Conservation (phyloP, 768 basidiomycete species). For the Suillus spraguei region DNA sequence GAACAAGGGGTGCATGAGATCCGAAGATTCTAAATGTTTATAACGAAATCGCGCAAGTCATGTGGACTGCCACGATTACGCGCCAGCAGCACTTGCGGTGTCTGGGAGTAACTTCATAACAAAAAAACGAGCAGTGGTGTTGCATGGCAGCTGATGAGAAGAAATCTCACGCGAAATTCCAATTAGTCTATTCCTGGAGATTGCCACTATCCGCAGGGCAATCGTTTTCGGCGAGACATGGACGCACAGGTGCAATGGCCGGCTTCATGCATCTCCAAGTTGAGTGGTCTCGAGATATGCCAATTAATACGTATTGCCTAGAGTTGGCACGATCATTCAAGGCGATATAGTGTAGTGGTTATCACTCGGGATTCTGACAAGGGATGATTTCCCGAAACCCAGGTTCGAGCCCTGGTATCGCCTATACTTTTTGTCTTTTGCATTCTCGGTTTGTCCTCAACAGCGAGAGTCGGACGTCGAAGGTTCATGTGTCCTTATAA, state of each 20-base stretch:
- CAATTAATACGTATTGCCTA: not conserved
- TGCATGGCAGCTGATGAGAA: not conserved
- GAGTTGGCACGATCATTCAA: not conserved
- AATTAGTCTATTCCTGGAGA: not conserved
- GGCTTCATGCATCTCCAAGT: too few relatives aligned
- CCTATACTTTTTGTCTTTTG: not conserved
- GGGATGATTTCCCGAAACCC: conserved; percentile 3
- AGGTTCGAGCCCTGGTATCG: conserved; percentile 12
- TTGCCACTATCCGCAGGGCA: not conserved
- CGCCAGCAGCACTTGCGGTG: not conserved
- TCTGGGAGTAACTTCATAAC: not conserved
- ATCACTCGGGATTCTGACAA: conserved; percentile 10
- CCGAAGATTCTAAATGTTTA: not conserved
- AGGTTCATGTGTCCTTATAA: too few relatives aligned
- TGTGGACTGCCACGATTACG: not conserved
- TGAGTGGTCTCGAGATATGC: too few relatives aligned
- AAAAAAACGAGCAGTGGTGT: not conserved
- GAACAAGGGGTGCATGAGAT: not conserved
- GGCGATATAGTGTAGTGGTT: conserved; percentile 12
- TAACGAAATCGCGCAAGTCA: not conserved
- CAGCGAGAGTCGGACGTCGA: too few relatives aligned
- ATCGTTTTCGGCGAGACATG: not conserved
- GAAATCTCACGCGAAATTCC: not conserved
- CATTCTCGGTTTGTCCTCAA: too few relatives aligned
- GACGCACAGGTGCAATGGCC: not conserved